A percentile compares a stretch with the other conserved stretches of the same genome.
Evolutionary conservation across 169 alveolate genomes (phyloP).

Genomic region (Babesia microti): DNA sequence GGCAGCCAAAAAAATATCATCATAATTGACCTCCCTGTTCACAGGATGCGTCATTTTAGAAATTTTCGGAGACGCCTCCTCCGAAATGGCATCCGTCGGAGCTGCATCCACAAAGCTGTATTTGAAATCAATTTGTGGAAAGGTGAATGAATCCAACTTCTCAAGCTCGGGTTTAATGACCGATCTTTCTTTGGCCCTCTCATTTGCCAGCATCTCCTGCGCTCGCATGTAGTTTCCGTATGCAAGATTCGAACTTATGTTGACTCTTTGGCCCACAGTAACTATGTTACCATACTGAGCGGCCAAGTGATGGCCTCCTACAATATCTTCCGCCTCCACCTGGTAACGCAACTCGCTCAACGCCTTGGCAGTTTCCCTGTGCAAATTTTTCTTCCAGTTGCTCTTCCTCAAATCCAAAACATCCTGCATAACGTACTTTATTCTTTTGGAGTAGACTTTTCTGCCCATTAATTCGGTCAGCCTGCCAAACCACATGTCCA

Average conservation of each 20-base stretch:
- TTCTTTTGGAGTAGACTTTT: constrained; percentile 67
- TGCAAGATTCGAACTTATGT: constrained; percentile 67
- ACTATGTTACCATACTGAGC: constrained; percentile 81
- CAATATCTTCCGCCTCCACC: constrained; percentile 74
- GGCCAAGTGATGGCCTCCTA: constrained; percentile 79
- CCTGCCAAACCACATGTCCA: constrained; percentile 83
- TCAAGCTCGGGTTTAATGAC: no score
- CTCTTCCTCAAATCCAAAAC: constrained; percentile 76
- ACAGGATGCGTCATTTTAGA: no score
- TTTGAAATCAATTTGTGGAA: no score
- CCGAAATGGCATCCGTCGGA: no score
- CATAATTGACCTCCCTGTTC: no score
- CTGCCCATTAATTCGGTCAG: constrained; percentile 68
- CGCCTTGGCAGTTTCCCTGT: constrained; percentile 80
- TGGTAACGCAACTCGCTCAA: constrained; percentile 72
- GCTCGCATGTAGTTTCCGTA: constrained; percentile 60
- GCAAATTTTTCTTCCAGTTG: constrained; percentile 79
- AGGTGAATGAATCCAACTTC: no score
- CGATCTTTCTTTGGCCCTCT: no score
- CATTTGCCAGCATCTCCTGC: constrained; percentile 60
- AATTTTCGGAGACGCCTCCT: no score
- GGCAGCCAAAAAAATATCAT: no score
- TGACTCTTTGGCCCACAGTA: constrained; percentile 75
- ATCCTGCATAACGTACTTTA: constrained; percentile 77
- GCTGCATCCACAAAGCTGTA: no score